phyloP scores from a whole-genome alignment of 305 asterid genomes.

The Nicotiana rustica region DNA sequence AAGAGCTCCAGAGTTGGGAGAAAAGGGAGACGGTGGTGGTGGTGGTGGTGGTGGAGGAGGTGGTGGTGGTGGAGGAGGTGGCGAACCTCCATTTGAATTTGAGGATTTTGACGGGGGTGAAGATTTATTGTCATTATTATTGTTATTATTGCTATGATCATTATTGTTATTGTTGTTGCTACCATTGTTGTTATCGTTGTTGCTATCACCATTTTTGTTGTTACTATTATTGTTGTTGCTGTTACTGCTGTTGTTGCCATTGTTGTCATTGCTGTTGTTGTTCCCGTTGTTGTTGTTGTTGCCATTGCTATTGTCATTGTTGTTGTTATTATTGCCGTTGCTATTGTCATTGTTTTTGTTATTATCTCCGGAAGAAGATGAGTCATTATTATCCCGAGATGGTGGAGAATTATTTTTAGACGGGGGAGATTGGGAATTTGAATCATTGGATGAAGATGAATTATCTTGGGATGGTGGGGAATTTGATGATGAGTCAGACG shows the following conservation, averaged over 20 bases:
- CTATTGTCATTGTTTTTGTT: not conserved
- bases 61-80: slow-evolving; percentile 35
- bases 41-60: slow-evolving; percentile 35
- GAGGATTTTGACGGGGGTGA: slow-evolving; percentile 39
- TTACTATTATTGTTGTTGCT: not conserved
- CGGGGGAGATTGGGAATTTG: slow-evolving; percentile 1
- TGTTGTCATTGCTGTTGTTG: not conserved
- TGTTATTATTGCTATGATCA: not conserved
- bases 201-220: no score
- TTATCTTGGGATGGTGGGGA: slow-evolving; percentile 22
- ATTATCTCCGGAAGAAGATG: not conserved
- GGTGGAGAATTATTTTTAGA: slow-evolving; percentile 23
- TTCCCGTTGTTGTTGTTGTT: not conserved
- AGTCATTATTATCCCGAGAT: not conserved
- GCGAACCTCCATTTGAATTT: slow-evolving; percentile 26
- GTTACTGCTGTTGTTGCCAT: not conserved
- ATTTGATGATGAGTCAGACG: slow-evolving; percentile 16
- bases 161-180: not conserved
- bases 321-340: not conserved
- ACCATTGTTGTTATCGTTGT: not conserved
- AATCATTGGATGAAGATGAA: not conserved
- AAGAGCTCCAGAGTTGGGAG: slow-evolving; percentile 28
- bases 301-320: not conserved
- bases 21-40: slow-evolving; percentile 31
- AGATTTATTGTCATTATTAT: slow-evolving; percentile 1